Evolutionary conservation across 2,329 filamentous ascomycete genomes (phyloP), one percentile per base, ranked within the genome.

Genomic region (Eurotiales sp.): DNA sequence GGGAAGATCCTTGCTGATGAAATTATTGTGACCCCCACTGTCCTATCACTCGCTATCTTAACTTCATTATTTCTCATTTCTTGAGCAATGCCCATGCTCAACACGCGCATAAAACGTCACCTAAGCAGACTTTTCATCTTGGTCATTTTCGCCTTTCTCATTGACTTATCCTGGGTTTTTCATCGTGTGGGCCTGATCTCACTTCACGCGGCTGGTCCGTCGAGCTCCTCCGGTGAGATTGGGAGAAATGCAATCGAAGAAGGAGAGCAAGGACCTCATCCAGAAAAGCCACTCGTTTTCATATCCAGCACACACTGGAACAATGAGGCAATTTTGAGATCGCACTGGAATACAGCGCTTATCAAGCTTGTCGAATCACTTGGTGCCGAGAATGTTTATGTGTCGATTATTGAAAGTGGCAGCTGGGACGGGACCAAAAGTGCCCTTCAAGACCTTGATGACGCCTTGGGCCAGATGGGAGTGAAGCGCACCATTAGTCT

Each of bases 221-320:
- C 34, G 17, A 11, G 14, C 34, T 15, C 5, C n/a, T 15, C 4
- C 15, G 2, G 15, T 2, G n/a, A n/a, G n/a, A n/a, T n/a, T n/a
- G n/a, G n/a, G n/a, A n/a, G n/a, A n/a, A n/a, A n/a, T n/a, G n/a
- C n/a, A n/a, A n/a, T n/a, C n/a, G n/a, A n/a, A 3, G 34, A n/a
- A 2, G 34, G 17, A 21, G 34, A 11, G n/a, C n/a, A 37, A 2
- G 8, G n/a, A 10, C 25, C n/a, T n/a, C n/a, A 17, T 6, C 3
- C n/a, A 36, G n/a, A 34, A 34, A 36, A 37, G 21, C n/a, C 17
- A 15, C 61, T 64, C 3, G 77, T 89, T 55, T 89, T 82, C 69
- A 86, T 90, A 54, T 81, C 84, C 4, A 81, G 80, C 55, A 81
- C 85, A 62, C 84, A 87, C 61, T 87, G 84, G 77, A 88, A 86